phyloP scores from a whole-genome alignment of 225 moss, liverwort and hornwort genomes.

The Pseudisothecium myosuroides region DNA sequence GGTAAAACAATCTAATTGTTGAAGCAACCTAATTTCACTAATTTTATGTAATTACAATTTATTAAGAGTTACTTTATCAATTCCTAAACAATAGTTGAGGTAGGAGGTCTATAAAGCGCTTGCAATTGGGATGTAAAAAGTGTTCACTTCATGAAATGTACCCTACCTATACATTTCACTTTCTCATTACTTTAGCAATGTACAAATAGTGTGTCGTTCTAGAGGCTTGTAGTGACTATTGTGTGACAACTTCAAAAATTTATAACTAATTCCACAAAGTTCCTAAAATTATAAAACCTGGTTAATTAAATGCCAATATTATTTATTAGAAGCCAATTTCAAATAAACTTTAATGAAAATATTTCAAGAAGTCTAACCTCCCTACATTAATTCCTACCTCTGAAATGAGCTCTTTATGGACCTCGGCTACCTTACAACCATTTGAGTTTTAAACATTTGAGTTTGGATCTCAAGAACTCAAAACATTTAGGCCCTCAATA shows the following conservation, averaged over 20 bases:
- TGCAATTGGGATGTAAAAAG: background rate
- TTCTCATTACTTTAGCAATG: background rate
- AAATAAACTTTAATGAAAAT: background rate
- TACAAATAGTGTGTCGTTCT: too few species aligned
- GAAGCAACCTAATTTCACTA: background rate
- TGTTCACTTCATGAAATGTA: background rate
- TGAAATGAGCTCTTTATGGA: fast-evolving
- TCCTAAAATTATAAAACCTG: background rate
- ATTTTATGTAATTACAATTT: background rate
- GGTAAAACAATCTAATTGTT: too few species aligned
- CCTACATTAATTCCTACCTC: background rate
- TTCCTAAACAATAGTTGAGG: too few species aligned
- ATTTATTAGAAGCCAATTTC: background rate
- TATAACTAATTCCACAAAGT: background rate
- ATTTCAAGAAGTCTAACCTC: background rate
- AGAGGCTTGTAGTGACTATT: fast-evolving
- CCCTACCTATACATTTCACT: fast-evolving
- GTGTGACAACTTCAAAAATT: background rate
- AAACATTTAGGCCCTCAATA: background rate
- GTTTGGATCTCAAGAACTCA: background rate
- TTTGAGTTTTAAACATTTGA: background rate
- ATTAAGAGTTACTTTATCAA: background rate
- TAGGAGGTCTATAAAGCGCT: too few species aligned
- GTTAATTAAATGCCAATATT: too few species aligned
- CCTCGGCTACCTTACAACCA: background rate